Evolutionary conservation across 768 basidiomycete species (phyloP).

Genomic region (Naganishia antarctica): DNA sequence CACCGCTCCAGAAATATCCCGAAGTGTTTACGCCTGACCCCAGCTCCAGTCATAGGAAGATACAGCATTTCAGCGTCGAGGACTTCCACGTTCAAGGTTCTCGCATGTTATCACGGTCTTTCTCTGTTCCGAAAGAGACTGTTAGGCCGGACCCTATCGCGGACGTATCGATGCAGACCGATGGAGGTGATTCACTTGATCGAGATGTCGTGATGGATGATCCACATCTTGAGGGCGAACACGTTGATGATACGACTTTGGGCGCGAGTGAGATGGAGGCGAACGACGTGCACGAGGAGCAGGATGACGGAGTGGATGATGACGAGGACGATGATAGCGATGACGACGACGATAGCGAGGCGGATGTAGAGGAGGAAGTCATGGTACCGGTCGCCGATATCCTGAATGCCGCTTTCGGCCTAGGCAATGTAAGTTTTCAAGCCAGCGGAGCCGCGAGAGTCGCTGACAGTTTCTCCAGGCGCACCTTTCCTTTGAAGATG

Average conservation of each 20-base stretch:
- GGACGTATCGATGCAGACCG: slow-evolving; percentile 20
- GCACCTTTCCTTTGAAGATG: slow-evolving; percentile 73
- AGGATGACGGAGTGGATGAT: slow-evolving; percentile 24
- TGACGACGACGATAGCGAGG: slow-evolving; percentile 55
- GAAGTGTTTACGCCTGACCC: slow-evolving; percentile 53
- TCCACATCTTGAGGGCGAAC: neutral
- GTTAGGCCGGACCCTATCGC: slow-evolving; percentile 49
- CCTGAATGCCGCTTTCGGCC: slow-evolving; percentile 79
- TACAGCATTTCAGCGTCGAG: slow-evolving; percentile 61
- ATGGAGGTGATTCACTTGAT: slow-evolving; percentile 25
- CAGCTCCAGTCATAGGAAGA: slow-evolving; percentile 47
- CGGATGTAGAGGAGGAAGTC: slow-evolving; percentile 63
- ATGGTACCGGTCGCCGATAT: slow-evolving; percentile 98
- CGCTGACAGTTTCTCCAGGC: slow-evolving; percentile 55
- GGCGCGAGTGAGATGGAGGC: too few relatives aligned
- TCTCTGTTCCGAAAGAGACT: slow-evolving; percentile 63
- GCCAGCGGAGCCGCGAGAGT: too few relatives aligned
- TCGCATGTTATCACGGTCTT: slow-evolving; percentile 85
- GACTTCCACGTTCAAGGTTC: slow-evolving; percentile 85
- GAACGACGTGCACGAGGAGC: slow-evolving; percentile 24
- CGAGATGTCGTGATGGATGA: slow-evolving; percentile 23
- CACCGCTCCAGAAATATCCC: slow-evolving; percentile 57
- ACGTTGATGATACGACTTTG: neutral
- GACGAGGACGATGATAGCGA: slow-evolving; percentile 41
- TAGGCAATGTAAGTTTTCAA: slow-evolving; percentile 65